phyloP scores from a whole-genome alignment of 2,329 filamentous ascomycete genomes.

The Pseudogymnoascus sp. region DNA sequence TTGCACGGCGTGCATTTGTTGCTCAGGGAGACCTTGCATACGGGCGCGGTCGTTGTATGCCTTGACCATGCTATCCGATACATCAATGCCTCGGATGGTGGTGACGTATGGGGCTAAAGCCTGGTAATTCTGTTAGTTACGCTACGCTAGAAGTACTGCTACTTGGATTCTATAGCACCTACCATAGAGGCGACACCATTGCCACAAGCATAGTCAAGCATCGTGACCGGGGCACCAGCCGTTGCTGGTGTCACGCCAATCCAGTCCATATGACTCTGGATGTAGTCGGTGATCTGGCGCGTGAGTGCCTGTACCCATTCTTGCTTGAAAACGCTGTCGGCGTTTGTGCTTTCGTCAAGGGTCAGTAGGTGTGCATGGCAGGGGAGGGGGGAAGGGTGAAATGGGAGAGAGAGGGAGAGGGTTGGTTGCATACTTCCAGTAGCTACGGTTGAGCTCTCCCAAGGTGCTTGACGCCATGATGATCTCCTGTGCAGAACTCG shows the following conservation, averaged over 20 bases:
- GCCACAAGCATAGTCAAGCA: conserved; percentile 20
- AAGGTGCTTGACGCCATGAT: too few species aligned
- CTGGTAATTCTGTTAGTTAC: conserved; percentile 17
- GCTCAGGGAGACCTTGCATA: conserved; percentile 1
- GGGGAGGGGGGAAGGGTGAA: too few species aligned
- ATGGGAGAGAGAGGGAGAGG: too few species aligned
- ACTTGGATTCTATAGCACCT: not conserved
- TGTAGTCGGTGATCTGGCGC: not conserved
- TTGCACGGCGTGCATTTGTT: conserved; percentile 26
- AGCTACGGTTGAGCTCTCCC: too few species aligned
- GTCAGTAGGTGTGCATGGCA: too few species aligned
- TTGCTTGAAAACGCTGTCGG: too few species aligned
- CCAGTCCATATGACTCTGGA: not conserved
- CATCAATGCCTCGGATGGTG: conserved; percentile 29
- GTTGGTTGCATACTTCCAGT: too few species aligned
- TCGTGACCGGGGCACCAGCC: not conserved
- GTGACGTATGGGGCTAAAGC: conserved; percentile 28
- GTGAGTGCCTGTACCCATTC: not conserved
- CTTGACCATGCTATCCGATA: conserved; percentile 28
- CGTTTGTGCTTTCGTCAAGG: too few species aligned
- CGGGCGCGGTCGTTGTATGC: conserved; percentile 25
- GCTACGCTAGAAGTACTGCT: not conserved
- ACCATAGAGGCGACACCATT: conserved; percentile 17
- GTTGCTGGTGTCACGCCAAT: not conserved
- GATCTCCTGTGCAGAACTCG: too few species aligned